Conservation (phyloP, 257 asterid species). For the Coffea eugenioides region DNA sequence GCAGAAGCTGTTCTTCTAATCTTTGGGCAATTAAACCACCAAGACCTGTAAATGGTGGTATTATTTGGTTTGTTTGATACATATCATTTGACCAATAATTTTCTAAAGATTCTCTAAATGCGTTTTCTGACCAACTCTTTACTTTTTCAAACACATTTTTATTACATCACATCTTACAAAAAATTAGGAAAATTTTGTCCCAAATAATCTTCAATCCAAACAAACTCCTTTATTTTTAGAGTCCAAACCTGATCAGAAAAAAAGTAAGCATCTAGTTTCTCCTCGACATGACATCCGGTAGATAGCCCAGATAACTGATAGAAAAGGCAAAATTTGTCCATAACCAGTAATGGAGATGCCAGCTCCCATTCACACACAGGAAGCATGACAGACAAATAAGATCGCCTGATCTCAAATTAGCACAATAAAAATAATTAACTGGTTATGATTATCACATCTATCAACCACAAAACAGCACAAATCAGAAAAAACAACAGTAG, state of each 20-base stretch:
- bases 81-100: no score
- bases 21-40: slow-evolving; percentile 87
- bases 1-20: slow-evolving; percentile 87
- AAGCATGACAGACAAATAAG: not conserved
- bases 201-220: not conserved
- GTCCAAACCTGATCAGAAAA: not conserved
- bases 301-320: not conserved
- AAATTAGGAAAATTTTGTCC: no score
- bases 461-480: not conserved
- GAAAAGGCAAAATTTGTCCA: not conserved
- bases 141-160: no score
- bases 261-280: not conserved
- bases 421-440: not conserved
- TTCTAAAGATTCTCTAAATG: no score
- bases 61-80: not conserved
- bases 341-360: not conserved
- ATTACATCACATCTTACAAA: no score
- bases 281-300: not conserved
- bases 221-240: not conserved
- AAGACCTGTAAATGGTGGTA: slow-evolving; percentile 49
- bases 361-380: slow-evolving; percentile 1
- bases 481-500: not conserved
- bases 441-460: not conserved
- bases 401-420: no score
- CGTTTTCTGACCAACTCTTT: no score